Evolutionary conservation across 139 green algal species (phyloP).

Genomic region (Closterium sp.): DNA sequence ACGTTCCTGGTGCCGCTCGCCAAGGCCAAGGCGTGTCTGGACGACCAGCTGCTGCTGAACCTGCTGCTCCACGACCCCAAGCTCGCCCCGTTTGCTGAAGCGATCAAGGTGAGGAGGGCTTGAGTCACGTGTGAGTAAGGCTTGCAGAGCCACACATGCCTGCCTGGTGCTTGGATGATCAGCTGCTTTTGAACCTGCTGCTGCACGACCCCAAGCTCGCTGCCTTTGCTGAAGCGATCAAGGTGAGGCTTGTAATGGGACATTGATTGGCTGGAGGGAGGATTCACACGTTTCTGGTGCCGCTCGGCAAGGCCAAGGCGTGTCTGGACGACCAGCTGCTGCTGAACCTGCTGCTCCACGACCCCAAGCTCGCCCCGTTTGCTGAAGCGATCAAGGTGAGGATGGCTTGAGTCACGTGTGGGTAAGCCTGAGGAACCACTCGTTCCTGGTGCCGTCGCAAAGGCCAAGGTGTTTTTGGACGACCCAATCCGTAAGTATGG

Average conservation of each 20-base stretch:
- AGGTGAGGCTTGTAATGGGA: too few species aligned
- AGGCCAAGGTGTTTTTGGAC: too few species aligned
- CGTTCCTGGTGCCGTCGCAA: too few species aligned
- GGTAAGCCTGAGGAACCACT: too few species aligned
- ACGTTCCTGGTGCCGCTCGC: background rate
- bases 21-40: background rate
- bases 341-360: background rate
- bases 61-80: background rate
- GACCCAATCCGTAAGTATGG: too few species aligned
- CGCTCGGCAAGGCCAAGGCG: background rate
- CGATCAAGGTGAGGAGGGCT: background rate
- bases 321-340: constrained; percentile 1
- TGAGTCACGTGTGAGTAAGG: too few species aligned
- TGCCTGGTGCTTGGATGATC: background rate
- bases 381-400: background rate
- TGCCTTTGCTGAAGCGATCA: background rate
- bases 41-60: background rate
- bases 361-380: background rate
- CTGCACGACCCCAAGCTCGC: background rate
- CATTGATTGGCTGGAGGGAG: too few species aligned
- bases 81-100: background rate
- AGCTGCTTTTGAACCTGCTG: background rate
- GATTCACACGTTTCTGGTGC: constrained; percentile 4
- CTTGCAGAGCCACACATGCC: background rate
- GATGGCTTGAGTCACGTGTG: too few species aligned